These are phyloP conservation scores for Candida maesae DNA, from an alignment of 805 yeast genomes.

Conservation along the genomic window DNA sequence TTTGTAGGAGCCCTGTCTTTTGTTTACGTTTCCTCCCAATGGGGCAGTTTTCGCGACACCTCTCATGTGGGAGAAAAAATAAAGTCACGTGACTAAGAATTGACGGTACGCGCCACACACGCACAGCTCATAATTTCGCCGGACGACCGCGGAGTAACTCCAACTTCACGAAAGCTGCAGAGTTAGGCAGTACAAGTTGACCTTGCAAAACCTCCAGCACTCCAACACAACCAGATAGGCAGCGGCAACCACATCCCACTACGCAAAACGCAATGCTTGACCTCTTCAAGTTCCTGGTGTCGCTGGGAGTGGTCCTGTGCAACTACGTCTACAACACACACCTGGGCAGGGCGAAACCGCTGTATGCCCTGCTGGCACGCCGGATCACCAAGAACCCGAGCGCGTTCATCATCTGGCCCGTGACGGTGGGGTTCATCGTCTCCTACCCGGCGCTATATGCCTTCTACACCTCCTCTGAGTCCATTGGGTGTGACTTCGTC, in stretches of 20 bases:
- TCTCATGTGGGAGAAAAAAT: too few relatives aligned
- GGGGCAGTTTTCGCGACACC: background rate
- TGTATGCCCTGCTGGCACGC: slow-evolving; percentile 24
- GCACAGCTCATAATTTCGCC: too few relatives aligned
- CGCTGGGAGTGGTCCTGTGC: slow-evolving; percentile 16
- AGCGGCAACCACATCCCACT: background rate
- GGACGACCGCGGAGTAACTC: too few relatives aligned
- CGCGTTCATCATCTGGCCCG: slow-evolving; percentile 45
- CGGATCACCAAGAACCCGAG: slow-evolving; percentile 37
- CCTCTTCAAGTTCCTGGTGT: slow-evolving; percentile 19
- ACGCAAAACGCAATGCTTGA: slow-evolving; percentile 20
- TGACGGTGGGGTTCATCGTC: slow-evolving; percentile 41
- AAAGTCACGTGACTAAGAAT: too few relatives aligned
- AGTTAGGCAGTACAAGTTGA: too few relatives aligned
- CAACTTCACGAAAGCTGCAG: too few relatives aligned
- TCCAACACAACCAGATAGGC: too few relatives aligned
- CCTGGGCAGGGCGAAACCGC: slow-evolving; percentile 15
- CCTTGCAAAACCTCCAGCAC: too few relatives aligned
- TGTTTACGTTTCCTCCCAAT: background rate
- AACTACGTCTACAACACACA: slow-evolving; percentile 16
- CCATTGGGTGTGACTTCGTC: slow-evolving; percentile 17
- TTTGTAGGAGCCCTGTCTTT: background rate
- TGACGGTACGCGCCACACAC: too few relatives aligned
- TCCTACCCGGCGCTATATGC: slow-evolving; percentile 47
- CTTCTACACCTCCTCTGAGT: slow-evolving; percentile 28